These are phyloP conservation scores for Craterostigma plantagineum DNA, from an alignment of 257 asterid species.

Conservation along the genomic window DNA sequence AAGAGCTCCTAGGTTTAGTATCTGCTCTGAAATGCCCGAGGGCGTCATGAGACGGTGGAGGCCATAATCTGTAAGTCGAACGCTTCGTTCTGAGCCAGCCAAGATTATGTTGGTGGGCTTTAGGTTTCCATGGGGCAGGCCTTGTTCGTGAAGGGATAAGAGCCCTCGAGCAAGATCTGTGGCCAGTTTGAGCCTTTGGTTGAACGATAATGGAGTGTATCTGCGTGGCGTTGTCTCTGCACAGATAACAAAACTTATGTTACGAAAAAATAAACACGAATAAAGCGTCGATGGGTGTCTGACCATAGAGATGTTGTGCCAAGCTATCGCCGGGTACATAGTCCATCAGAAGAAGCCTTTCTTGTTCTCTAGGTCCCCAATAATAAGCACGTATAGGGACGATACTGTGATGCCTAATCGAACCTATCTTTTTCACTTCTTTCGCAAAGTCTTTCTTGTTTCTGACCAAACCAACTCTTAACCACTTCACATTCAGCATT, in stretches of 20 bases:
- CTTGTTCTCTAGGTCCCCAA: constrained; percentile 78
- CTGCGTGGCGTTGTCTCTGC: constrained; percentile 91
- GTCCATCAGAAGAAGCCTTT: constrained; percentile 56
- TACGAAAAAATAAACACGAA: neutral
- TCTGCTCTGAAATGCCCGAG: constrained; percentile 78
- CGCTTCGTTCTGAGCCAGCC: constrained; percentile 39
- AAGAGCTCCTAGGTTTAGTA: constrained; percentile 75
- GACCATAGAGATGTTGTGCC: constrained; percentile 69
- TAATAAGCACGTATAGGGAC: constrained; percentile 55
- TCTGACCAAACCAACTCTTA: constrained; percentile 64
- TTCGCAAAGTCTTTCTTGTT: constrained; percentile 56
- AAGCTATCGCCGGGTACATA: constrained; percentile 59
- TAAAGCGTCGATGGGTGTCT: constrained; percentile 4
- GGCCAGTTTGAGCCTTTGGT: constrained; percentile 62
- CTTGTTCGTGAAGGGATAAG: constrained; percentile 62
- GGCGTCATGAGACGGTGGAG: constrained; percentile 95
- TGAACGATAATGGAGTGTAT: constrained; percentile 66
- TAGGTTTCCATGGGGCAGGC: constrained; percentile 84
- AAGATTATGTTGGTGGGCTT: constrained; percentile 81
- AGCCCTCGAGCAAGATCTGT: constrained; percentile 67
- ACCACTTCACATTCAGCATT: constrained; percentile 63
- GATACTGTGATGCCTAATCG: constrained; percentile 31
- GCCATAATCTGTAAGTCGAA: constrained; percentile 60
- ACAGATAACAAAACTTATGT: neutral
- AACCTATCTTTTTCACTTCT: constrained; percentile 63